Conservation (phyloP, 345 rosid species). For the Aquilaria yunnanensis region DNA sequence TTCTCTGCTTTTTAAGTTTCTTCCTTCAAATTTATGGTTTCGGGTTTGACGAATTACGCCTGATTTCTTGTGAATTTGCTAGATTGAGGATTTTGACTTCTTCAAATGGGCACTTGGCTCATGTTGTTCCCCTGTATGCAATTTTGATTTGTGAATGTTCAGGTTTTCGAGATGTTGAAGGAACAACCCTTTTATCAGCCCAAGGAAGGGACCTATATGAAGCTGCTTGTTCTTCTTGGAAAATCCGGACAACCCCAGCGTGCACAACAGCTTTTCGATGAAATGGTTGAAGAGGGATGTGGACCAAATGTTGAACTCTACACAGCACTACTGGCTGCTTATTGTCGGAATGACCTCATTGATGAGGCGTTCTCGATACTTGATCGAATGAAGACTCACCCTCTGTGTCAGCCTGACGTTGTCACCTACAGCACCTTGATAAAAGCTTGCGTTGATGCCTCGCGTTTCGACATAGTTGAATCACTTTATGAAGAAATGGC, state of each 20-base stretch:
- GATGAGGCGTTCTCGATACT: conserved; percentile 60
- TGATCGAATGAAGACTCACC: conserved; percentile 56
- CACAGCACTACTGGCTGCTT: conserved; percentile 74
- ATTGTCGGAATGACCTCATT: conserved; percentile 58
- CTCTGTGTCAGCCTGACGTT: conserved; percentile 78
- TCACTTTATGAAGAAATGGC: conserved; percentile 60
- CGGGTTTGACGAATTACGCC: background rate
- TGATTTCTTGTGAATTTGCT: background rate
- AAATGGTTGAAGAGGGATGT: conserved; percentile 74
- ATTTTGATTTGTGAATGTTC: conserved; percentile 5
- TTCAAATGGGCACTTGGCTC: conserved; percentile 6
- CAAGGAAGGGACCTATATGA: conserved; percentile 80
- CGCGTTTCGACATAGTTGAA: conserved; percentile 56
- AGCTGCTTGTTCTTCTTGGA: conserved; percentile 68
- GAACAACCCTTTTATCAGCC: conserved; percentile 71
- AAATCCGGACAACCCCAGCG: conserved; percentile 58
- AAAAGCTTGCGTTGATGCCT: conserved; percentile 63
- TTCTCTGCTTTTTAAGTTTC: background rate
- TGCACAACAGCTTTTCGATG: conserved; percentile 64
- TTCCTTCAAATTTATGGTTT: background rate
- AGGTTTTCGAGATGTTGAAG: conserved; percentile 72
- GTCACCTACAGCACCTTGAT: conserved; percentile 70
- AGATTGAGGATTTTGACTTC: background rate
- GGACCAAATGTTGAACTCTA: conserved; percentile 69
- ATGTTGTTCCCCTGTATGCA: background rate